Percentiles rank a stretch among this genome's conserved stretches.
Evolutionary conservation across 306 rosid species (phyloP).

Genomic region (Sicyos baderoa): DNA sequence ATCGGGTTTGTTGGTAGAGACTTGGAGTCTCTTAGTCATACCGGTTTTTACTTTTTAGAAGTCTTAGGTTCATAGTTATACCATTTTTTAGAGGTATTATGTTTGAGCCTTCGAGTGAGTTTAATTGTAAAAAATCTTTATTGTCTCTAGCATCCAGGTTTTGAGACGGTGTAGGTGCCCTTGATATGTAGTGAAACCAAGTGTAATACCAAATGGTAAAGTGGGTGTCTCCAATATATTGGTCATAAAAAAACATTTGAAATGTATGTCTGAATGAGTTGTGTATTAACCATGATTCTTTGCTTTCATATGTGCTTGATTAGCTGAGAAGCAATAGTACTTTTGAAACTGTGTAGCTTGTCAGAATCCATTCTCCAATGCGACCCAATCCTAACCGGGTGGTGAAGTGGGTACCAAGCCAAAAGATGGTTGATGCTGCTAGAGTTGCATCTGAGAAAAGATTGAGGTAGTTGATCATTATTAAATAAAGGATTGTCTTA

Average conservation of each 20-base stretch:
- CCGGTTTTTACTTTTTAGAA: too few relatives aligned
- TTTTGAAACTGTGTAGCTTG: conserved; percentile 49
- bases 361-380: conserved; percentile 93
- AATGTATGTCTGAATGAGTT: not conserved
- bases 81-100: too few relatives aligned
- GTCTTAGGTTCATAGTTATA: too few relatives aligned
- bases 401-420: conserved; percentile 74
- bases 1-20: too few relatives aligned
- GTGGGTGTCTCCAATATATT: too few relatives aligned
- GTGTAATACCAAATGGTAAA: too few relatives aligned
- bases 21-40: too few relatives aligned
- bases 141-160: too few relatives aligned
- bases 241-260: not conserved
- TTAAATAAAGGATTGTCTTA: not conserved
- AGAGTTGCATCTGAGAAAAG: conserved; percentile 78
- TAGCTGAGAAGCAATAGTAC: conserved; percentile 12
- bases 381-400: conserved; percentile 83
- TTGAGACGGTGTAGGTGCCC: too few relatives aligned
- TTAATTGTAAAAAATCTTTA: too few relatives aligned
- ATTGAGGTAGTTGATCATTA: conserved; percentile 41
- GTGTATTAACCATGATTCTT: not conserved
- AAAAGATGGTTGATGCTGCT: conserved; percentile 42
- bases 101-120: too few relatives aligned
- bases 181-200: too few relatives aligned
- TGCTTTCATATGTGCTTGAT: not conserved